A percentile compares a stretch with the other conserved stretches of the same genome.
Evolutionary conservation across 345 rosid species (phyloP).

Genomic region (Populus nigra): DNA sequence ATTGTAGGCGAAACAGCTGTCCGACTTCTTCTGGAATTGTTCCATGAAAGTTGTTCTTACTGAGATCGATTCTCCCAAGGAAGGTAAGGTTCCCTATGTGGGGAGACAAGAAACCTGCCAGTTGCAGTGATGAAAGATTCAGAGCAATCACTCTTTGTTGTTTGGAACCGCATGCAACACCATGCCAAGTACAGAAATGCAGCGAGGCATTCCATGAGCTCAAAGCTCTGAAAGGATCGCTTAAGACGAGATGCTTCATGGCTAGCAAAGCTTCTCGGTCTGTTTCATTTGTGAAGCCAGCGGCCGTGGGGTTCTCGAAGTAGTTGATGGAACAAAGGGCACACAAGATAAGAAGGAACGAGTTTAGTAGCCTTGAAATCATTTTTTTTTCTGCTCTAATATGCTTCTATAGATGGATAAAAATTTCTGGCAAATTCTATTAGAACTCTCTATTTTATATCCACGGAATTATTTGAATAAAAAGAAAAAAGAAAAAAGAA

Average conservation of each 20-base stretch:
- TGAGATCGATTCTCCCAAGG: background rate
- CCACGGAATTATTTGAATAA: too few species aligned
- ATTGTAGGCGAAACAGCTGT: conserved; percentile 4
- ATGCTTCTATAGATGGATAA: too few species aligned
- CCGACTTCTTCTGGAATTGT: conserved; percentile 21
- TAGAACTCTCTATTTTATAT: too few species aligned
- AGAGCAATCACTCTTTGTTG: conserved; percentile 19
- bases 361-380: too few species aligned
- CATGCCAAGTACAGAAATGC: conserved; percentile 25
- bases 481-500: too few species aligned
- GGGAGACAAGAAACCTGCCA: conserved; percentile 30
- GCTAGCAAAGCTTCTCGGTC: background rate
- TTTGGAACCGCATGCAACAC: conserved; percentile 18
- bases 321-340: background rate
- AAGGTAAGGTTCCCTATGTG: conserved; percentile 19
- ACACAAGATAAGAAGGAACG: too few species aligned
- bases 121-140: background rate
- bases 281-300: background rate
- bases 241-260: background rate
- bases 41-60: background rate
- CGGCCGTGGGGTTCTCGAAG: background rate
- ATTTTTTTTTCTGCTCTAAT: too few species aligned
- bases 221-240: background rate
- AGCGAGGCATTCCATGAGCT: background rate
- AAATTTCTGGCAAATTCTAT: too few species aligned